Evolutionary conservation across 805 yeast species (phyloP).

Genomic region (Metschnikowia shivogae): DNA sequence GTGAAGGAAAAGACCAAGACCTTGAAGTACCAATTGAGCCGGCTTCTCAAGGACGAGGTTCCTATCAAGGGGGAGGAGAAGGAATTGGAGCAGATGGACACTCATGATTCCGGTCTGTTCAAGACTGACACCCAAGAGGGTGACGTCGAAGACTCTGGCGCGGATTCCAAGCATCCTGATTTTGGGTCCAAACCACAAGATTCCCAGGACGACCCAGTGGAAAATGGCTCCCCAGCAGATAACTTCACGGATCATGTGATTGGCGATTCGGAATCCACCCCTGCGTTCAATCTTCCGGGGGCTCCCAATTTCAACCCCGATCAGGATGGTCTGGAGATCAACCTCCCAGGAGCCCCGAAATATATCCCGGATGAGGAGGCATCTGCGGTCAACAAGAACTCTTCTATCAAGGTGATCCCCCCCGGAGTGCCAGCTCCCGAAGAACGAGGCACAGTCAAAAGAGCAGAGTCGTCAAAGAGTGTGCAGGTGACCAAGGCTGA

Average conservation of each 20-base stretch:
- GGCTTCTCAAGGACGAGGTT: conserved; percentile 36
- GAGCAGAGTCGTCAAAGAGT: conserved; percentile 1
- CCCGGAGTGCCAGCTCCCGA: conserved; percentile 14
- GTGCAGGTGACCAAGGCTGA: conserved; percentile 29
- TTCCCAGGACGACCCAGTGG: no score
- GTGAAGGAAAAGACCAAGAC: conserved; percentile 50
- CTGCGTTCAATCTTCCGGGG: not conserved
- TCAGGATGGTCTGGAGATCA: conserved; percentile 19
- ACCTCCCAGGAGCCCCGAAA: conserved; percentile 41
- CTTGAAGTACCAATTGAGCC: conserved; percentile 38
- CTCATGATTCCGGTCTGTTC: no score
- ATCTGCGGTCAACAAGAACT: conserved; percentile 32
- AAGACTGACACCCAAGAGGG: not conserved
- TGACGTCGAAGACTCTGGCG: not conserved
- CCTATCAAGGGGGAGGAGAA: conserved; percentile 23
- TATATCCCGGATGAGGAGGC: conserved; percentile 39
- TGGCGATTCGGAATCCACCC: no score
- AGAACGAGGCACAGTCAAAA: not conserved
- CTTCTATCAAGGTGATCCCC: conserved; percentile 35
- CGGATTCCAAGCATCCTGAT: no score
- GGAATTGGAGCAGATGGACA: conserved; percentile 21
- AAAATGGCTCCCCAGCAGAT: no score
- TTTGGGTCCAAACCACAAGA: no score
- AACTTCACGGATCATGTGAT: no score
- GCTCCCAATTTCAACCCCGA: conserved; percentile 17